Evolutionary conservation across 2,329 filamentous ascomycete genomes (phyloP), one percentile per base, ranked within the genome.

Genomic region (Phialocephala subalpina): DNA sequence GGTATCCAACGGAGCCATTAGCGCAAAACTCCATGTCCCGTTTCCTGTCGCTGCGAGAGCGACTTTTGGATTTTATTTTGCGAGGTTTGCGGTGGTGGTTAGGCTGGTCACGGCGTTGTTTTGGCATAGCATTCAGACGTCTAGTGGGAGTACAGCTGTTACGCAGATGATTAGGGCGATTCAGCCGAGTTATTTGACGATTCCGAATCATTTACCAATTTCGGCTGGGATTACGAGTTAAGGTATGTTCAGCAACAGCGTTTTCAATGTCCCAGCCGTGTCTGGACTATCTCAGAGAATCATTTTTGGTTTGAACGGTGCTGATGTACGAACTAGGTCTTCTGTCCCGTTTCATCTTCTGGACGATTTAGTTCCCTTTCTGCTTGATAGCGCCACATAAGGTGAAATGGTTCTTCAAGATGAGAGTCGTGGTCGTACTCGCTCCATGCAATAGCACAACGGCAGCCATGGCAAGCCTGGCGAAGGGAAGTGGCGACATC

Each of bases 191-290:
- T 88, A 82, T 2, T 77, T 78, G 0, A 22, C 63, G 27, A 77
- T 88, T 11, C 80, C 81, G 0, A 89, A 89, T 70, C 77, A 79
- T n/a, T 78, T 88, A 1, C 77, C 75, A 1, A 78, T 73, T 4
- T 80, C 83, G 25, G 49, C 52, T 16, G 84, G 85, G 20, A 86
- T 87, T 56, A 84, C 83, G 9, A 85, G 82, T 5, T 81, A 85
- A 65, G 82, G 82, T 8, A 80, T 88, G 80, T 70, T 86, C 20
- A 80, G 79, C 27, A 85, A 85, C n/a, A n/a, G n/a, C n/a, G n/a
- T n/a, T n/a, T n/a, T n/a, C n/a, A n/a, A n/a, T n/a, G n/a, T n/a
- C n/a, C n/a, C n/a, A n/a, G n/a, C n/a, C n/a, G n/a, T n/a, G n/a
- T n/a, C n/a, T n/a, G n/a, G n/a, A n/a, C n/a, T n/a, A n/a, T n/a